Evolutionary conservation across 768 basidiomycete species (phyloP).

Genomic region (Trametes villosa): DNA sequence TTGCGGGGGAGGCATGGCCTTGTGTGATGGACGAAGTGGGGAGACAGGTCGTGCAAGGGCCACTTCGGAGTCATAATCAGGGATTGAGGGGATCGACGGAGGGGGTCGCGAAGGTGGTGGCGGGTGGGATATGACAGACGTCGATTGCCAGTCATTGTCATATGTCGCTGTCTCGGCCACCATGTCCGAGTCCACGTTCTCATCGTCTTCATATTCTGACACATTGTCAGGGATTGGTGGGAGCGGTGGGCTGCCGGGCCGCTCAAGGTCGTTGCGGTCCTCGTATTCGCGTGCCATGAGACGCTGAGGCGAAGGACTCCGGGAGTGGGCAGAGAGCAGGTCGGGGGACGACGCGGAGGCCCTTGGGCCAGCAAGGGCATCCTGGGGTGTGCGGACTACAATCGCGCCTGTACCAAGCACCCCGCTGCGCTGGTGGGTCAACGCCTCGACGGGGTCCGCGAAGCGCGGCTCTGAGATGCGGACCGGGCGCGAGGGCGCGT

Average conservation of each 20-base stretch:
- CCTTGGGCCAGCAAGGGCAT: conserved; percentile 56
- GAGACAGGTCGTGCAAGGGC: conserved; percentile 23
- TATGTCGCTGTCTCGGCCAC: conserved; percentile 34
- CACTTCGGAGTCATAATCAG: conserved; percentile 19
- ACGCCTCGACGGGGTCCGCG: conserved; percentile 37
- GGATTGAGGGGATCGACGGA: conserved; percentile 30
- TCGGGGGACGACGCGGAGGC: conserved; percentile 24
- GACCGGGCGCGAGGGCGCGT: conserved; percentile 42
- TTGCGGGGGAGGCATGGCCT: conserved; percentile 29
- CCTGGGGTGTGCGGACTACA: conserved; percentile 79
- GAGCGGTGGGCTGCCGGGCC: conserved; percentile 24
- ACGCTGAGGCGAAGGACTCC: conserved; percentile 12
- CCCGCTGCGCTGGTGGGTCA: conserved; percentile 44
- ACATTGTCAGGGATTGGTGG: conserved; percentile 28
- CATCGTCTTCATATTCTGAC: conserved; percentile 17
- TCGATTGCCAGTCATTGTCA: conserved; percentile 53
- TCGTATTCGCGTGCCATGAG: conserved; percentile 5
- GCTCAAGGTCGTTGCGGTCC: conserved; percentile 1
- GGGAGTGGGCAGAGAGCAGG: conserved; percentile 14
- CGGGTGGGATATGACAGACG: conserved; percentile 46
- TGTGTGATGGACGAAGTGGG: conserved; percentile 29
- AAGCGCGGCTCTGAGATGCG: conserved; percentile 51
- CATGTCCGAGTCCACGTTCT: conserved; percentile 26
- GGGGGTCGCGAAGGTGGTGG: conserved; percentile 41
- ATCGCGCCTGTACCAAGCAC: conserved; percentile 73